phyloP scores from a whole-genome alignment of 1,284 basidiomycete genomes.

The Termitomyces sp. region DNA sequence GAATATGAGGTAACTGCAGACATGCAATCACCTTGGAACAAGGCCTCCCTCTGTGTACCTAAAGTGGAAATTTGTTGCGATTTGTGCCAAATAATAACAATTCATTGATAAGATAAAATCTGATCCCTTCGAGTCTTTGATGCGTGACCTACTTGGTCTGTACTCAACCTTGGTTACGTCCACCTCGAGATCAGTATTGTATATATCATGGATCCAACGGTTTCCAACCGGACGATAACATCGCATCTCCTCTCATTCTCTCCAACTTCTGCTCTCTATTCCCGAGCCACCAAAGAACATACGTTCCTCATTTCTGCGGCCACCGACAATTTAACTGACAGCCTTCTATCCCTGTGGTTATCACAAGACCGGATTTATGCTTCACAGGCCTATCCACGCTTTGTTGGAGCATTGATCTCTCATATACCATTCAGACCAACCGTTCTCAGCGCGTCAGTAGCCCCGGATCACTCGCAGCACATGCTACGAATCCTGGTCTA shows the following conservation, averaged over 20 bases:
- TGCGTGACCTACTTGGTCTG: no score
- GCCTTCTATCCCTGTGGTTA: conserved; percentile 53
- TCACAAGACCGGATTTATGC: conserved; percentile 68
- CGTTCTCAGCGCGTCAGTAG: conserved; percentile 26
- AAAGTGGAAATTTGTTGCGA: no score
- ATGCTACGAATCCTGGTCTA: conserved; percentile 45
- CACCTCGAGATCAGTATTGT: not conserved
- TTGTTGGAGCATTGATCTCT: conserved; percentile 52
- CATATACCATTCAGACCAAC: conserved; percentile 44
- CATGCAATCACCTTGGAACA: not conserved
- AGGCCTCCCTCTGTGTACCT: no score
- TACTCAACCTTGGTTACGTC: not conserved
- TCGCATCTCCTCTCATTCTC: conserved; percentile 31
- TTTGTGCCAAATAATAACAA: no score
- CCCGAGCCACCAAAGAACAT: conserved; percentile 43
- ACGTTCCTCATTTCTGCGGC: conserved; percentile 53
- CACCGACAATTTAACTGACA: conserved; percentile 38
- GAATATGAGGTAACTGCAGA: conserved; percentile 7
- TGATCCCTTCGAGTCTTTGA: no score
- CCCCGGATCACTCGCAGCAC: conserved; percentile 33
- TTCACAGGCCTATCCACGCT: conserved; percentile 59
- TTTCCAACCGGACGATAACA: conserved; percentile 19
- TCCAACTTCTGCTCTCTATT: conserved; percentile 32
- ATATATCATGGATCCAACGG: not conserved
- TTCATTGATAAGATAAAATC: no score